Percentiles rank a stretch among this genome's conserved stretches.
These are phyloP conservation scores for Dacryopinax spathularia DNA, from an alignment of 768 basidiomycete species.

Conservation along the genomic window DNA sequence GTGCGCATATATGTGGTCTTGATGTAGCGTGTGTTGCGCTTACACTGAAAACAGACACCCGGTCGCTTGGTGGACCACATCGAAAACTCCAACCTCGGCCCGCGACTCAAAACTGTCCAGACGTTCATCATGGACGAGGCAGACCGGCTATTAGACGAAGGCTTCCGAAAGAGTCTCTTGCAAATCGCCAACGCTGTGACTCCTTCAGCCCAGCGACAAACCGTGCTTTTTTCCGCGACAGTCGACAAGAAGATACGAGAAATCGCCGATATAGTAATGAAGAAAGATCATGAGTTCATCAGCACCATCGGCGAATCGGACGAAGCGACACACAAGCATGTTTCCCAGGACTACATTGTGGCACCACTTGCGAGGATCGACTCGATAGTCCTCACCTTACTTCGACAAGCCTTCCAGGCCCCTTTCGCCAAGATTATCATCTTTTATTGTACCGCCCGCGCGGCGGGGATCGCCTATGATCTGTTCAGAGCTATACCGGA, in stretches of 20 bases:
- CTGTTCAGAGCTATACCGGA: slow-evolving; percentile 20
- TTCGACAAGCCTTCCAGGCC: slow-evolving; percentile 23
- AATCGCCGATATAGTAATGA: slow-evolving; percentile 28
- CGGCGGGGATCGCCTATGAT: slow-evolving; percentile 32
- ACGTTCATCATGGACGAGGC: slow-evolving; percentile 31
- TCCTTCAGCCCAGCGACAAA: slow-evolving; percentile 16
- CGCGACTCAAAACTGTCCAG: slow-evolving; percentile 28
- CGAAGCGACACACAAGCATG: slow-evolving; percentile 47
- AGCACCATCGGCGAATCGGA: slow-evolving; percentile 46
- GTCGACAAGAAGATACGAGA: slow-evolving; percentile 30
- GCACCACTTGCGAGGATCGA: slow-evolving; percentile 31
- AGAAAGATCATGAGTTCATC: slow-evolving; percentile 31
- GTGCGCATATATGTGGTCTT: slow-evolving; percentile 18
- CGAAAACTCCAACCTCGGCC: slow-evolving; percentile 24
- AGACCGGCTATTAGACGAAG: slow-evolving; percentile 29
- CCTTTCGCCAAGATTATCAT: slow-evolving; percentile 35
- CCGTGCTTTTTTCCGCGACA: slow-evolving; percentile 34
- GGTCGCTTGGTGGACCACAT: slow-evolving; percentile 29
- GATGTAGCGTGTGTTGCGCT: slow-evolving; percentile 19
- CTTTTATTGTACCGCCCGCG: slow-evolving; percentile 55
- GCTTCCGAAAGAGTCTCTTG: slow-evolving; percentile 24
- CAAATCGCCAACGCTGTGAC: slow-evolving; percentile 17
- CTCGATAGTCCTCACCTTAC: slow-evolving; percentile 31
- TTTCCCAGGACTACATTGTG: slow-evolving; percentile 36
- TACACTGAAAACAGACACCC: slow-evolving; percentile 20